phyloP scores from a whole-genome alignment of 495 filamentous ascomycete species.

The Trypethelium eluteriae region DNA sequence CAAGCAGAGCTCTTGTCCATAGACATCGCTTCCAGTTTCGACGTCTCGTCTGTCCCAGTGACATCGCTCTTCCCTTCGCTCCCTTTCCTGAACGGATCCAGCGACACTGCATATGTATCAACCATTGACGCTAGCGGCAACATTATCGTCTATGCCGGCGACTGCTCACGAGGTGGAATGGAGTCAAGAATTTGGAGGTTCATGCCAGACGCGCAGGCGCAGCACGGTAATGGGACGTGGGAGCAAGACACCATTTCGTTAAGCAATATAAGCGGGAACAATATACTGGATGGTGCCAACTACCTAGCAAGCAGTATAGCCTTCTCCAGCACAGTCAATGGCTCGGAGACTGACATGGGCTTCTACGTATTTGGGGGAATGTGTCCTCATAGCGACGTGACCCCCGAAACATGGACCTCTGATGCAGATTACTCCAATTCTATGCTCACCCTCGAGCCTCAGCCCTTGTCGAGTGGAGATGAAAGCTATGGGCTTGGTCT shows the following conservation, averaged over 20 bases:
- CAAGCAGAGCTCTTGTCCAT: conserved; percentile 52
- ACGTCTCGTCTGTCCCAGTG: conserved; percentile 45
- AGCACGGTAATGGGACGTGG: conserved; percentile 53
- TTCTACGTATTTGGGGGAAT: conserved; percentile 81
- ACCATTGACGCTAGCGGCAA: conserved; percentile 56
- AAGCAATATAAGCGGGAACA: conserved; percentile 29
- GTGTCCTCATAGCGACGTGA: conserved; percentile 55
- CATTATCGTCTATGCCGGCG: conserved; percentile 61
- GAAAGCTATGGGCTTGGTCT: conserved; percentile 36
- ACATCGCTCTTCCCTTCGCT: conserved; percentile 52
- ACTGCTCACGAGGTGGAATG: conserved; percentile 47
- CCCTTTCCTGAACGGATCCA: conserved; percentile 52
- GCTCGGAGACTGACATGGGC: conserved; percentile 42
- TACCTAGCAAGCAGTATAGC: conserved; percentile 59
- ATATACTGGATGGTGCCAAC: conserved; percentile 46
- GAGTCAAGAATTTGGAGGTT: conserved; percentile 52
- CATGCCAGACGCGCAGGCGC: conserved; percentile 34
- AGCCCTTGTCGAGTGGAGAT: conserved; percentile 12
- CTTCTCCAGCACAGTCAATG: conserved; percentile 53
- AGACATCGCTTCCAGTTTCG: conserved; percentile 52
- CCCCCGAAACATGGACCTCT: conserved; percentile 48
- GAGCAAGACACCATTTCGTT: conserved; percentile 28
- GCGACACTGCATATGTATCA: conserved; percentile 49
- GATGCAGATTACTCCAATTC: conserved; percentile 67
- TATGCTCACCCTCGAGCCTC: conserved; percentile 55